phyloP scores from a whole-genome alignment of 2,329 filamentous ascomycete genomes.

The Nothopassalora personata region DNA sequence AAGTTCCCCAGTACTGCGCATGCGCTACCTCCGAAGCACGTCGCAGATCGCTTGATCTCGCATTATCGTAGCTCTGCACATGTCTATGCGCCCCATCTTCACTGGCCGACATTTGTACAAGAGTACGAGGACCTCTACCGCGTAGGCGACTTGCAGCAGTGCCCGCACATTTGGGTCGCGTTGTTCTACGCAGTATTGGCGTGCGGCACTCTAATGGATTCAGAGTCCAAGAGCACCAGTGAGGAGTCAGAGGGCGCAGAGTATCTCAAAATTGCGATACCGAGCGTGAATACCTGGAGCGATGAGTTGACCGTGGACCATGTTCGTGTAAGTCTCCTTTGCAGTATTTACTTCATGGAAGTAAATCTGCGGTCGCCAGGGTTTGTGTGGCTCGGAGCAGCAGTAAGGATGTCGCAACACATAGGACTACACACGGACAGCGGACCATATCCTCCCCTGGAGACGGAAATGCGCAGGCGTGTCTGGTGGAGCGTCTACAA shows the following conservation, averaged over 20 bases:
- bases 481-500: slow-evolving; percentile 95
- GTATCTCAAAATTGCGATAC: slow-evolving; percentile 66
- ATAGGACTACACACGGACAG: slow-evolving; percentile 73
- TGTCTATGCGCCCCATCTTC: slow-evolving; percentile 74
- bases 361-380: slow-evolving; percentile 80
- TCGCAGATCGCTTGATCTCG: slow-evolving; percentile 66
- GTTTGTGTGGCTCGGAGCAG: slow-evolving; percentile 77
- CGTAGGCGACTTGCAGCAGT: slow-evolving; percentile 53
- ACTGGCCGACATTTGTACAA: slow-evolving; percentile 77
- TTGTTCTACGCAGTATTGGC: slow-evolving; percentile 80
- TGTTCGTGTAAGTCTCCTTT: slow-evolving; percentile 65
- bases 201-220: slow-evolving; percentile 68
- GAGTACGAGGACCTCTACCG: slow-evolving; percentile 74
- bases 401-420: slow-evolving; percentile 76
- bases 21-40: slow-evolving; percentile 60
- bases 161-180: slow-evolving; percentile 66
- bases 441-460: slow-evolving; percentile 66
- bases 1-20: slow-evolving; percentile 41
- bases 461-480: slow-evolving; percentile 78
- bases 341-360: slow-evolving; percentile 76
- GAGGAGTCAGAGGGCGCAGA: slow-evolving; percentile 53
- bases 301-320: slow-evolving; percentile 73
- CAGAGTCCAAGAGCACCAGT: slow-evolving; percentile 51
- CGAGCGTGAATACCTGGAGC: slow-evolving; percentile 72
- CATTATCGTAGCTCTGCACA: slow-evolving; percentile 75